These are phyloP conservation scores for Pachysandra terminalis DNA, from an alignment of 164 flowering plant species.

Conservation along the genomic window DNA sequence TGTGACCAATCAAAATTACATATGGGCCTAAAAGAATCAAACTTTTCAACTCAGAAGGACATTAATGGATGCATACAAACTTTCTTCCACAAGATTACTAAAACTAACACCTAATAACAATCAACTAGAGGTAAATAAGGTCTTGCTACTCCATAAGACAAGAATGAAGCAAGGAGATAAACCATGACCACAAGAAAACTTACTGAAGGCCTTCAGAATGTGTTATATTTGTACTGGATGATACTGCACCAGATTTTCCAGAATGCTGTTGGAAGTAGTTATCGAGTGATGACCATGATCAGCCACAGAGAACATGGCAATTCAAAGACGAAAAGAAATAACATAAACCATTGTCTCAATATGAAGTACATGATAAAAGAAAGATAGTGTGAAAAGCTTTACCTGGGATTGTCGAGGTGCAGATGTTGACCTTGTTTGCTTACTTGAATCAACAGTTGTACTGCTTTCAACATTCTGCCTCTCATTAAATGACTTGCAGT, in stretches of 20 bases:
- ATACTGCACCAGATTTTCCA: slow-evolving; percentile 37
- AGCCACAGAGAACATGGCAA: not conserved
- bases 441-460: slow-evolving; percentile 16
- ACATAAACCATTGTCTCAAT: not conserved
- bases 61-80: not conserved
- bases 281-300: not conserved
- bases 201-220: slow-evolving; percentile 49
- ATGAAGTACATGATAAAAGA: not conserved
- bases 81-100: slow-evolving; percentile 1
- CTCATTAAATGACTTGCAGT: slow-evolving; percentile 40
- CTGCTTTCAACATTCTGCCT: slow-evolving; percentile 27
- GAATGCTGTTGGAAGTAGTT: slow-evolving; percentile 33
- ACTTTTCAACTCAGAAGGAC: not conserved
- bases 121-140: not conserved
- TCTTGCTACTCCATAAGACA: not conserved
- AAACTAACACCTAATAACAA: too few relatives aligned
- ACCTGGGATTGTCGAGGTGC: slow-evolving; percentile 19
- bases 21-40: not conserved
- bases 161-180: not conserved
- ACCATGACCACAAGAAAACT: slow-evolving; percentile 23
- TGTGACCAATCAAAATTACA: not conserved
- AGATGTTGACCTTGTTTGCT: slow-evolving; percentile 22
- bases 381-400: not conserved
- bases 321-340: slow-evolving; percentile 3
- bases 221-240: slow-evolving; percentile 15